These are phyloP conservation scores for Diaporthe ilicicola DNA, from an alignment of 2,329 filamentous ascomycete species.

Conservation along the genomic window DNA sequence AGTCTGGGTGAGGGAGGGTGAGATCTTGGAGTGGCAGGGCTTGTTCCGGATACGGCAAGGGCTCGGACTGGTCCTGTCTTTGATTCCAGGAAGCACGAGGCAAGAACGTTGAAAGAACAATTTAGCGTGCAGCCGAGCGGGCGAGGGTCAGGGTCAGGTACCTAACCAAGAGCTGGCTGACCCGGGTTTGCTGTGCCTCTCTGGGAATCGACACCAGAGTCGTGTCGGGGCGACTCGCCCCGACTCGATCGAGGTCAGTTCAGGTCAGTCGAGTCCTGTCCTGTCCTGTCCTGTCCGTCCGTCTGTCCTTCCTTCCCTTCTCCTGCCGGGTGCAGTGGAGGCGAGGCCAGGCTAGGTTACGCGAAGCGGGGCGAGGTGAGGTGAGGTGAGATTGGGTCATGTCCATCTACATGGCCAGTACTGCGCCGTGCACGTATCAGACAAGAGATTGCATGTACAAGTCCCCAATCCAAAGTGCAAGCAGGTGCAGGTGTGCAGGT, in stretches of 20 bases:
- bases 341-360: no score
- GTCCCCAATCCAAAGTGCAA: no score
- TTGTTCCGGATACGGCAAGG: slow-evolving; percentile 16
- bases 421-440: not conserved
- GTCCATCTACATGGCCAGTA: slow-evolving; percentile 1
- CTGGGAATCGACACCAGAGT: not conserved
- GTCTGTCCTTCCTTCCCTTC: no score
- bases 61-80: slow-evolving; percentile 2
- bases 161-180: not conserved
- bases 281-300: no score
- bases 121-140: slow-evolving; percentile 16
- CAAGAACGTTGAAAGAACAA: slow-evolving; percentile 17
- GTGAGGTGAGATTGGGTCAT: slow-evolving; percentile 18
- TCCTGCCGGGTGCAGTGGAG: not conserved
- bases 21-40: not conserved
- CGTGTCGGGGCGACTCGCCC: no score
- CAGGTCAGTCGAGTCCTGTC: not conserved
- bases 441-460: not conserved
- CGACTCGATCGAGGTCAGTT: slow-evolving; percentile 1
- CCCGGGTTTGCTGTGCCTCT: not conserved
- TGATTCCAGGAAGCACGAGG: slow-evolving; percentile 13
- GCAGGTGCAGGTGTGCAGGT: not conserved
- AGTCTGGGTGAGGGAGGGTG: not conserved
- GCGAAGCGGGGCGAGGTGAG: not conserved
- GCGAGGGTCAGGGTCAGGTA: not conserved